Conservation (phyloP, 202 grass and related monocot species). For the Thinopyrum obtusiflorum region DNA sequence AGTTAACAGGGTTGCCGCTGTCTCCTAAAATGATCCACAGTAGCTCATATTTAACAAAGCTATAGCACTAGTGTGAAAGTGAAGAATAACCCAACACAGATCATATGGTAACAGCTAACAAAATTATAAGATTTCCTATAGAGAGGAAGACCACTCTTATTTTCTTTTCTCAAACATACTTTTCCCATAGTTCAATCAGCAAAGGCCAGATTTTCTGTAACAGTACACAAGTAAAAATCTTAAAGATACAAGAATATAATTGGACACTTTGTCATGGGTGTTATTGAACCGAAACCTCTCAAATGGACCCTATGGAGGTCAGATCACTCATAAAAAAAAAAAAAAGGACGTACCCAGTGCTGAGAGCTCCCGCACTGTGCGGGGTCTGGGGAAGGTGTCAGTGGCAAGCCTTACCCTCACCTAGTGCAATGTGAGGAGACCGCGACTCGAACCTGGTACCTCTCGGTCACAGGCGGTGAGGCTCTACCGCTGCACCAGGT, state of each 20-base stretch:
- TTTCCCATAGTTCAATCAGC: background rate
- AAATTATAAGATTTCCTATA: background rate
- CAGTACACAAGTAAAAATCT: background rate
- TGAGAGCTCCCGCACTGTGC: too few species aligned
- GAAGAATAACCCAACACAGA: background rate
- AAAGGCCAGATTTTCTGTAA: background rate
- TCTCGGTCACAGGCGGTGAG: too few species aligned
- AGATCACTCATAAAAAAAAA: background rate
- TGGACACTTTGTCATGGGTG: background rate
- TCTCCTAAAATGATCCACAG: constrained; percentile 54
- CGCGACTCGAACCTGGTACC: too few species aligned
- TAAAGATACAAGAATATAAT: constrained; percentile 21
- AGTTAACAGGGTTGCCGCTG: constrained; percentile 69
- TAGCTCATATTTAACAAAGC: background rate
- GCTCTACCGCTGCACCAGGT: too few species aligned
- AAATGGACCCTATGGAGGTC: background rate
- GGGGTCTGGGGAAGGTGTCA: too few species aligned
- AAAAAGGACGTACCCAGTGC: too few species aligned
- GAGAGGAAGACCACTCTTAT: background rate
- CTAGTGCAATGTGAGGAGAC: too few species aligned
- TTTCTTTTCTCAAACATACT: constrained; percentile 8
- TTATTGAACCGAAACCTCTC: background rate
- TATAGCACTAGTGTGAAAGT: background rate
- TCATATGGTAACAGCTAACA: background rate
- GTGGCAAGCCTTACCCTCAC: too few species aligned